phyloP scores from a whole-genome alignment of 169 alveolate species.

The Eimeria sp. region DNA sequence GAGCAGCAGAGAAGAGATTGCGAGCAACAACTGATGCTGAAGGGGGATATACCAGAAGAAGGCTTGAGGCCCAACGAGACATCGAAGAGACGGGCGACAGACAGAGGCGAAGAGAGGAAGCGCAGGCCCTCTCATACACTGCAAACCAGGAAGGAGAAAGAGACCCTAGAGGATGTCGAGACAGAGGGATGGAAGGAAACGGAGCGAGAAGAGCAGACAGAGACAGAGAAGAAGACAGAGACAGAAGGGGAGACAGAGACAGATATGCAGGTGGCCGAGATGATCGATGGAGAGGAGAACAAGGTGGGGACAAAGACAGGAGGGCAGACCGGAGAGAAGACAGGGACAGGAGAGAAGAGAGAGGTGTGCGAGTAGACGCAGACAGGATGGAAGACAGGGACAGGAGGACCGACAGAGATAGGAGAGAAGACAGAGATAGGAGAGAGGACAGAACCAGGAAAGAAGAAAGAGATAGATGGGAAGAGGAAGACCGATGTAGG shows the following conservation, averaged over 20 bases:
- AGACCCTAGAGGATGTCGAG: not conserved
- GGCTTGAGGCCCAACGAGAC: too few species aligned
- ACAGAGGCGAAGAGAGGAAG: too few species aligned
- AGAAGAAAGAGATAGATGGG: not conserved
- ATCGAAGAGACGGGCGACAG: too few species aligned
- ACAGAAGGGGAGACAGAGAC: not conserved
- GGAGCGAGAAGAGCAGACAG: not conserved
- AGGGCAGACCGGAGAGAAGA: not conserved
- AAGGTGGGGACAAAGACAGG: not conserved
- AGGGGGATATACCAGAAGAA: too few species aligned
- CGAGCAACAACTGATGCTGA: too few species aligned
- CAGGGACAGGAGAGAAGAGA: not conserved
- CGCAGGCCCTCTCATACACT: too few species aligned
- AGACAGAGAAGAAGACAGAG: not conserved
- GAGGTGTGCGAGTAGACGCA: not conserved
- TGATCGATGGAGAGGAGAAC: not conserved
- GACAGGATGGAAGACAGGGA: slow-evolving; percentile 13
- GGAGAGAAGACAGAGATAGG: not conserved
- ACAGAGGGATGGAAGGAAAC: not conserved
- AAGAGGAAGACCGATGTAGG: not conserved
- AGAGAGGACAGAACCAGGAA: not conserved
- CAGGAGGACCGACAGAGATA: not conserved
- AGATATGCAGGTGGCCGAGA: not conserved
- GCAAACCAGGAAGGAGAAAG: not conserved
- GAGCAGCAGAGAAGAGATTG: too few species aligned